Base-by-base conservation (phyloP, 345 rosid species). In the Lumnitzera racemosa region DNA sequence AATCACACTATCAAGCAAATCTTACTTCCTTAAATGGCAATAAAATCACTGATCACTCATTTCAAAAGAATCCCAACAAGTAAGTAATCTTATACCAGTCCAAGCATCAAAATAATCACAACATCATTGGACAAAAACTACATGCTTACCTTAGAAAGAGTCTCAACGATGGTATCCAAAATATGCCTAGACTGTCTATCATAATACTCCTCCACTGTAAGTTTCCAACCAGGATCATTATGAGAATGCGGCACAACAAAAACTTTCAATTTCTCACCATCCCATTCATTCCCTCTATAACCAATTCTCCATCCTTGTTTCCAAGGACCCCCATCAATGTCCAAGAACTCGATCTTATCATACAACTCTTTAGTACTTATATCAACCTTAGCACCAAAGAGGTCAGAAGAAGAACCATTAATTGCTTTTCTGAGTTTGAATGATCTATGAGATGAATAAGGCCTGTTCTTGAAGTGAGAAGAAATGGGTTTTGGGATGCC, bases 151-250 rank as follows among this genome's bases (percentile, higher is more conserved):
- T 90, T 90, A 0, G 95, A 86, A 61, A 94, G 75, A 49, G 96
- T 71, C 12, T 84, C 85, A 49, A 94, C 91, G 59, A 94, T 88
- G 11, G 99, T 84, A 54, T 94, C 95, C 24, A 94, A 85, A 23
- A 94, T 90, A 72, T 74, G 90, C 77, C 84, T 80, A 2, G 96
- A 73, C 59, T 94, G 95, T 61, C 65, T 75, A 58, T 86, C 90
- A 58, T 94, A 94, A 62, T 94, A 94, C 92, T 94, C 99, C 4
- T 90, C 97, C 20, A 94, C 97, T 0, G 99, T 94, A 47, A 86
- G 72, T 78, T 83, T 94, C 99, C 99, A 94, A 8, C 97, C 99
- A 7, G 99, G 99, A 82, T 94, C 99, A 60, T 94, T 90, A 73
- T 94, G 99, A 27, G 99, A 94, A 62, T 90, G 99, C 51, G 99